phyloP scores from a whole-genome alignment of 495 filamentous ascomycete species.

The Penicillium alfredii region DNA sequence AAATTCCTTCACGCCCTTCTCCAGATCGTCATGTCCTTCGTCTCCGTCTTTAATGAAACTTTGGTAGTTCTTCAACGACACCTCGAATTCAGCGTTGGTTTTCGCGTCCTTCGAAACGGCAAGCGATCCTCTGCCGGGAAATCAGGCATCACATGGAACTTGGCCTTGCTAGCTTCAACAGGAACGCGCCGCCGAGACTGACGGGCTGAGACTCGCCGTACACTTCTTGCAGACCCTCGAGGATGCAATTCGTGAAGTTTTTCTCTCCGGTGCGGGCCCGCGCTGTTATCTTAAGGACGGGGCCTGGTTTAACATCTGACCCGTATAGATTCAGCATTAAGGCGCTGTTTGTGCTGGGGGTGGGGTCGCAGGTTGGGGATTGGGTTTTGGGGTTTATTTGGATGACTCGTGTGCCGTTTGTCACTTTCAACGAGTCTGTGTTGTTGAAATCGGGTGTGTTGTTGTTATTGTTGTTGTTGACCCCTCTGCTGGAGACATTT shows the following conservation, averaged over 20 bases:
- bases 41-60: no score
- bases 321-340: conserved; percentile 39
- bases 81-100: no score
- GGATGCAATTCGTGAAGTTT: conserved; percentile 33
- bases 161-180: conserved; percentile 29
- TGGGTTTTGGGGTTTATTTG: conserved; percentile 3
- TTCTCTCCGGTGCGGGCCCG: conserved; percentile 17
- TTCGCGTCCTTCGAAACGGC: conserved; percentile 28
- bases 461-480: conserved; percentile 15
- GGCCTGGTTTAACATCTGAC: conserved; percentile 22
- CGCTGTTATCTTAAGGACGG: conserved; percentile 29
- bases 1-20: no score
- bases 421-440: conserved; percentile 7
- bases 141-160: conserved; percentile 42
- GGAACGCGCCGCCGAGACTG: conserved; percentile 34
- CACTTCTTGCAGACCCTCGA: conserved; percentile 12
- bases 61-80: no score
- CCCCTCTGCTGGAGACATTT: conserved; percentile 23
- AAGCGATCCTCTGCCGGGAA: conserved; percentile 24
- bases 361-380: conserved; percentile 3
- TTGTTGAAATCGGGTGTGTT: conserved; percentile 15
- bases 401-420: conserved; percentile 14
- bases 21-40: no score
- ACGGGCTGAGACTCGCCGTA: conserved; percentile 26
- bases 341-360: conserved; percentile 24